A percentile compares a stretch with the other conserved stretches of the same genome.
Conservation (phyloP, 768 basidiomycete genomes). For the Suillus subluteus region DNA sequence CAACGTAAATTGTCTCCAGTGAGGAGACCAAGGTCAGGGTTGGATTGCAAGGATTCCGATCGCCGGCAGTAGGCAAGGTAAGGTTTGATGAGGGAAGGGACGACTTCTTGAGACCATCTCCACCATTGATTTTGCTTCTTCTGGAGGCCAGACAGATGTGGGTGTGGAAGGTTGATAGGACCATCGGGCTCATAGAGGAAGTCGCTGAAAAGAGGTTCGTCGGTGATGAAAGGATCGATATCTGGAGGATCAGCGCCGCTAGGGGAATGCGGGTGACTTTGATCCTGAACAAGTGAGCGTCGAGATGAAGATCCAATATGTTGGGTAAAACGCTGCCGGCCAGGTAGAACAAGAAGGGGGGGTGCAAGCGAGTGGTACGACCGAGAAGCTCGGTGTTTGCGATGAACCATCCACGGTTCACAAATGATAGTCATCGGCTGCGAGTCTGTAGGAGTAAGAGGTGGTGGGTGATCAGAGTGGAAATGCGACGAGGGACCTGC, state of each 20-base stretch:
- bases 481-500: no score
- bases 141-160: no score
- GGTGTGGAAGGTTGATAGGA: slow-evolving; percentile 3
- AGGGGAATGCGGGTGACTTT: neutral
- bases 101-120: no score
- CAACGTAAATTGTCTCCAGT: no score
- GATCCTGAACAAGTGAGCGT: neutral
- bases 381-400: neutral
- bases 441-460: neutral
- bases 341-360: slow-evolving; percentile 3
- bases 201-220: neutral
- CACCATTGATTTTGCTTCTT: no score
- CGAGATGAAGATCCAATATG: neutral
- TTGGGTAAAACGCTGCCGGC: slow-evolving; percentile 8
- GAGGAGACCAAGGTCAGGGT: no score
- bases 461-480: neutral
- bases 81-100: slow-evolving; percentile 14
- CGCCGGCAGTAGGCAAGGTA: slow-evolving; percentile 7
- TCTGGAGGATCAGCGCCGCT: neutral
- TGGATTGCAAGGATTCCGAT: no score
- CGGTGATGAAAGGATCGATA: neutral
- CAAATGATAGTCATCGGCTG: neutral
- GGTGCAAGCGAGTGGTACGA: no score
- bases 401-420: neutral
- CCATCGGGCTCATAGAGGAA: slow-evolving; percentile 1